Conservation (phyloP, 1,139 yeast genomes). For the Protomyces macrosporus region DNA sequence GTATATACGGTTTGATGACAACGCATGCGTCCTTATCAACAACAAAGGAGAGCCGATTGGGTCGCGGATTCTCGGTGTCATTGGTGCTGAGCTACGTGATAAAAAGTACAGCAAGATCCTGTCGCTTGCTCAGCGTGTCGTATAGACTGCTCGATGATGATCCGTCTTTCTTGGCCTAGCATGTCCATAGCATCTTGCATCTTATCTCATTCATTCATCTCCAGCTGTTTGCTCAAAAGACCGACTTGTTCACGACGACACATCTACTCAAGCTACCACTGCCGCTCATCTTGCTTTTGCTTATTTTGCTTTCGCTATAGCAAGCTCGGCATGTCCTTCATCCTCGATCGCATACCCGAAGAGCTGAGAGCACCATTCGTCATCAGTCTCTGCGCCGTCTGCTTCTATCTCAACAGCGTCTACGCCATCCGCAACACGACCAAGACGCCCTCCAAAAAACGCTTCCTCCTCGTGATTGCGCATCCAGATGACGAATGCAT, state of each 20-base stretch:
- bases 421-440: slow-evolving; percentile 18
- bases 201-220: too few species aligned
- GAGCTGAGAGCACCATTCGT: neutral
- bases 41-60: slow-evolving; percentile 88
- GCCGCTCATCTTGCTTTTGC: neutral
- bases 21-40: slow-evolving; percentile 91
- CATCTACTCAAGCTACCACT: too few species aligned
- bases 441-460: slow-evolving; percentile 25
- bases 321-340: neutral
- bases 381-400: neutral
- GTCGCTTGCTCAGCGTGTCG: slow-evolving; percentile 83
- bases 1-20: slow-evolving; percentile 82
- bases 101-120: slow-evolving; percentile 81
- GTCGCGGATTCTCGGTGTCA: slow-evolving; percentile 71
- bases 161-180: neutral
- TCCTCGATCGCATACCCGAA: neutral
- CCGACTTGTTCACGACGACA: too few species aligned
- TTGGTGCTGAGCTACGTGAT: slow-evolving; percentile 84
- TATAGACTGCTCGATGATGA: slow-evolving; percentile 39
- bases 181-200: neutral
- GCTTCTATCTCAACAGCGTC: slow-evolving; percentile 16
- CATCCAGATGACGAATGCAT: slow-evolving; percentile 99
- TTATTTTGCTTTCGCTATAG: neutral
- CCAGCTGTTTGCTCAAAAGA: too few species aligned
- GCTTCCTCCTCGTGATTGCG: slow-evolving; percentile 56